Evolutionary conservation across 768 basidiomycete species (phyloP), one percentile per base, ranked within the genome.

Genomic region (Cystobasidium tubakii): DNA sequence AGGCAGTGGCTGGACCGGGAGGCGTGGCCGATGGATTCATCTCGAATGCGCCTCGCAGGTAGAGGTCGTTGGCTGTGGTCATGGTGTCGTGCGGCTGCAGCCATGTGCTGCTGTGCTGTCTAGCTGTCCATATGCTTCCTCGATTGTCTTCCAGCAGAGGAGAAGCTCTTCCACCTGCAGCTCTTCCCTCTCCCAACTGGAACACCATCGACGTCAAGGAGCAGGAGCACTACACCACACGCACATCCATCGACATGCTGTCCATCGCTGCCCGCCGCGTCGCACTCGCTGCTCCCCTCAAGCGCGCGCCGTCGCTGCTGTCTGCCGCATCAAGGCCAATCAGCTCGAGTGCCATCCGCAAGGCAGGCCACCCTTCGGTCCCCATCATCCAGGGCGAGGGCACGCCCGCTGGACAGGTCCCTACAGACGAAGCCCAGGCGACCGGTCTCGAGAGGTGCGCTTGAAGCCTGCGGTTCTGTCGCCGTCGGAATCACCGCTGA

Each of bases 401-500:
- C 80, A 86, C 85, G 79, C 87, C 89, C 80, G 89, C 90, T 65
- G 85, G 87, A 78, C 74, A 78, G 76, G 86, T 92, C 76, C 88
- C 92, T 66, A 90, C 89, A 74, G 90, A 92, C 82, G 84, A 88
- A 76, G 86, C 90, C 76, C 95, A 99, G 83, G 87, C 94, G 19
- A 99, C 95, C 78, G 95, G 95, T 87, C 85, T 97, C 70, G 94
- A 97, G 82, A 91, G 57, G 57, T 60, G 33, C 27, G 57, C 29
- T 19, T 15, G 27, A 2, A 9, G 10, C 13, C 27, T 60, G 25
- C 57, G 12, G 33, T 25, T 17, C 57, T 15, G 57, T 29, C 53
- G 21, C 9, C 53, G 10, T 25, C 15, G 57, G 21, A 19, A 50
- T 7, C 57, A 3, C 13, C 6, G 57, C 57, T 60, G 57, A 60